These are phyloP conservation scores for Xylariaceae sp. DNA, from an alignment of 2,329 filamentous ascomycete species.

Conservation along the genomic window DNA sequence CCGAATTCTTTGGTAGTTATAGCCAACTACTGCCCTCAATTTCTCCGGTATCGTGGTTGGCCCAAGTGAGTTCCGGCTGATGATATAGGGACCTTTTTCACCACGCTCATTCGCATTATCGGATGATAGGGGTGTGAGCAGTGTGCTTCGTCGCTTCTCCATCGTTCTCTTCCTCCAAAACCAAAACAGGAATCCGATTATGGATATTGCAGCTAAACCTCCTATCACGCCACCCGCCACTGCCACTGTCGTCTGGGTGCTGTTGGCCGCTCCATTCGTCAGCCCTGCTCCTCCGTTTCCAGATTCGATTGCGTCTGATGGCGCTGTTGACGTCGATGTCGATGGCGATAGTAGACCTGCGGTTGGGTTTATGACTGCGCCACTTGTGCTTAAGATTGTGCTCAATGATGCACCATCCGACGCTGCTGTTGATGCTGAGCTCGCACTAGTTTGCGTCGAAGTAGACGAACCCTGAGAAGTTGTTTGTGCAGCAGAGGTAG, in stretches of 20 bases:
- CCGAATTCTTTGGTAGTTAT: slow-evolving; percentile 34
- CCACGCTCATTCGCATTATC: slow-evolving; percentile 23
- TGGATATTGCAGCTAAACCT: slow-evolving; percentile 41
- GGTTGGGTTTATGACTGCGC: background rate
- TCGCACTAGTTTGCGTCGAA: slow-evolving; percentile 10
- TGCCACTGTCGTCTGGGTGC: slow-evolving; percentile 36
- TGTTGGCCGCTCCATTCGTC: slow-evolving; percentile 18
- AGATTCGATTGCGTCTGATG: slow-evolving; percentile 14
- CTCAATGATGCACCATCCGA: slow-evolving; percentile 1
- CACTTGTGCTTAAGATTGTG: background rate
- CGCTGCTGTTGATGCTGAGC: slow-evolving; percentile 12
- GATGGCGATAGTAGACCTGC: background rate
- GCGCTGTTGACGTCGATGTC: slow-evolving; percentile 4
- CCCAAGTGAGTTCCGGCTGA: slow-evolving; percentile 45
- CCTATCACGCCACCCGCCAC: slow-evolving; percentile 52
- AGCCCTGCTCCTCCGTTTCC: slow-evolving; percentile 15
- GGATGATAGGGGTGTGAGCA: slow-evolving; percentile 45
- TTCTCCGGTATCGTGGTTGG: slow-evolving; percentile 44
- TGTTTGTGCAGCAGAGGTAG: slow-evolving; percentile 12
- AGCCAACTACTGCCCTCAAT: slow-evolving; percentile 37
- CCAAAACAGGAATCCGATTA: slow-evolving; percentile 49
- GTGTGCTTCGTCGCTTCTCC: slow-evolving; percentile 43
- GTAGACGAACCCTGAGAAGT: slow-evolving; percentile 8
- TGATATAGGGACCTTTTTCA: slow-evolving; percentile 34
- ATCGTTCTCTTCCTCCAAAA: slow-evolving; percentile 42